phyloP scores from a whole-genome alignment of 1,139 yeast species.

The Suhomyces bokatorum region DNA sequence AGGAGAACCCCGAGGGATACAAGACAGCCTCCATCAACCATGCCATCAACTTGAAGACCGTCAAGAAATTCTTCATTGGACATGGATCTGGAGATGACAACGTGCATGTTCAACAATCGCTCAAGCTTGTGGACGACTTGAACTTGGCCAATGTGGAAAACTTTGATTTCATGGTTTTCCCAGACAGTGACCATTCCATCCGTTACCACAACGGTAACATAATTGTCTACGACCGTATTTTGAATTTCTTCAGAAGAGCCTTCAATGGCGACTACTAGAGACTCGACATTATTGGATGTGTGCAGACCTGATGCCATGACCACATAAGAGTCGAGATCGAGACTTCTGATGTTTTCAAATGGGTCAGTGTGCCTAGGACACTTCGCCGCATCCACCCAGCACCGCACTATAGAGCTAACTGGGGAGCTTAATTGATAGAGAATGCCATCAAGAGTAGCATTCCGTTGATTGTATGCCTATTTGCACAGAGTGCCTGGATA shows the following conservation, averaged over 20 bases:
- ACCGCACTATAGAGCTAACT: too few species aligned
- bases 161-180: conserved; percentile 73
- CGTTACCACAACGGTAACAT: conserved; percentile 68
- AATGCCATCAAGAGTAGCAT: too few species aligned
- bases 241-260: conserved; percentile 59
- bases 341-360: background rate
- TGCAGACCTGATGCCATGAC: background rate
- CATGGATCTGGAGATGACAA: conserved; percentile 86
- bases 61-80: conserved; percentile 64
- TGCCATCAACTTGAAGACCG: conserved; percentile 47
- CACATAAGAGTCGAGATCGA: background rate
- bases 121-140: conserved; percentile 62
- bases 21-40: conserved; percentile 52
- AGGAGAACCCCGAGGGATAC: conserved; percentile 60
- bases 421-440: too few species aligned
- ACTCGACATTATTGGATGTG: background rate
- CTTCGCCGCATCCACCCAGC: too few species aligned
- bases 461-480: too few species aligned
- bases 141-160: conserved; percentile 62
- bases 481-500: too few species aligned
- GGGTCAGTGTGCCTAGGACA: background rate
- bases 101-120: conserved; percentile 74
- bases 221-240: conserved; percentile 64
- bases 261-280: conserved; percentile 45
- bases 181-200: conserved; percentile 76